Conservation (phyloP, 768 basidiomycete genomes). For the Sutorius australiensis region DNA sequence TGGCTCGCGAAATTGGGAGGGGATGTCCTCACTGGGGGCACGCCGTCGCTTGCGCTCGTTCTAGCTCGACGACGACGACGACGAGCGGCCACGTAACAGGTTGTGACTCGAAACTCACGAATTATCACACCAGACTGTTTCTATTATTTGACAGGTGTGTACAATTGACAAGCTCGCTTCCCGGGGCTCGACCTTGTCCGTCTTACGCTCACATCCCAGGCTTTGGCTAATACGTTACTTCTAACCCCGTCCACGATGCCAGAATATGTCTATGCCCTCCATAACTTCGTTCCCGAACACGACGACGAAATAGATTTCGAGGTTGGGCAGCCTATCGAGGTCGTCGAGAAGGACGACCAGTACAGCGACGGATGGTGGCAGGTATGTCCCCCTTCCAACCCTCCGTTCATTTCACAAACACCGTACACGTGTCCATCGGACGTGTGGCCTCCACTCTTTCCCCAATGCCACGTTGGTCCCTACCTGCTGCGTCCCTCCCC, state of each 20-base stretch:
- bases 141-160: conserved; percentile 5
- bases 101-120: conserved; percentile 6
- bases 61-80: conserved; percentile 15
- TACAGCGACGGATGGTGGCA: conserved; percentile 98
- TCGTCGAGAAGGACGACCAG: conserved; percentile 89
- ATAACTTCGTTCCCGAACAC: conserved; percentile 88
- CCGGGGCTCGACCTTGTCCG: not conserved
- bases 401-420: conserved; percentile 9
- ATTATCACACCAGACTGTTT: not conserved
- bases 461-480: conserved; percentile 5
- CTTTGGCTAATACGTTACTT: not conserved
- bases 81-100: conserved; percentile 5
- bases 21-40: not conserved
- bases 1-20: not conserved
- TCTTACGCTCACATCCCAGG: not conserved
- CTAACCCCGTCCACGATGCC: conserved; percentile 44
- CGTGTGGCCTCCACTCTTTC: conserved; percentile 7
- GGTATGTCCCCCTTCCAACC: conserved; percentile 34
- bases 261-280: conserved; percentile 83
- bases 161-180: not conserved
- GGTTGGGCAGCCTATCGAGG: conserved; percentile 82
- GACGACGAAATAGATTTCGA: conserved; percentile 88
- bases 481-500: conserved; percentile 3
- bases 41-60: conserved; percentile 3
- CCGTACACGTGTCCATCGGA: not conserved